phyloP scores from a whole-genome alignment of 768 basidiomycete genomes.

The Boletus reticuloceps region DNA sequence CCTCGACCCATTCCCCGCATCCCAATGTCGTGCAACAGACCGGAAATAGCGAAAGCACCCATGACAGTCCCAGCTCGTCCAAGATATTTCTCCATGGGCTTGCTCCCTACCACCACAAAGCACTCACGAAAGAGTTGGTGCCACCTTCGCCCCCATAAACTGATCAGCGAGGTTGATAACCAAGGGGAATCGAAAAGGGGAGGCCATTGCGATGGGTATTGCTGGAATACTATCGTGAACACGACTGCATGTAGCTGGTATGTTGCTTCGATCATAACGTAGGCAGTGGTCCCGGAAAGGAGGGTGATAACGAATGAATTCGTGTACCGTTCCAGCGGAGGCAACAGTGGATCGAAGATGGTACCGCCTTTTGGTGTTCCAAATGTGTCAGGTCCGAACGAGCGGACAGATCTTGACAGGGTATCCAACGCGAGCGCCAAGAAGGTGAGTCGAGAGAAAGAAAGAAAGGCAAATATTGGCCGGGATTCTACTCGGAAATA shows the following conservation, averaged over 20 bases:
- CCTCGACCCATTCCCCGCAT: conserved; percentile 59
- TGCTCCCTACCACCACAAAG: conserved; percentile 52
- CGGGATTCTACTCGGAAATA: conserved; percentile 19
- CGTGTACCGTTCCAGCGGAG: conserved; percentile 33
- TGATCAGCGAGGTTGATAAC: conserved; percentile 52
- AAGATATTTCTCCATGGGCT: conserved; percentile 39
- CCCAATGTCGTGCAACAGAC: conserved; percentile 56
- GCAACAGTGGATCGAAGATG: conserved; percentile 36
- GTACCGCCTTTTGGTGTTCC: conserved; percentile 32
- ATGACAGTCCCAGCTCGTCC: conserved; percentile 51
- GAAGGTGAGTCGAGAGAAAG: conserved; percentile 8
- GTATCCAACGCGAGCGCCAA: conserved; percentile 6
- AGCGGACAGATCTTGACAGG: neutral
- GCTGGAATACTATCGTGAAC: conserved; percentile 45
- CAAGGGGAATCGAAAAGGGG: conserved; percentile 61
- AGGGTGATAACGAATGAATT: conserved; percentile 45
- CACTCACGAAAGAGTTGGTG: conserved; percentile 62
- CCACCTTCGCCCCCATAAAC: conserved; percentile 67
- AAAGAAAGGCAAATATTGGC: conserved; percentile 13
- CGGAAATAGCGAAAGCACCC: conserved; percentile 60
- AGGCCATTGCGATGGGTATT: conserved; percentile 57
- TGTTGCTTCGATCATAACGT: conserved; percentile 41
- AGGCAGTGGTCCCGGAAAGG: conserved; percentile 43
- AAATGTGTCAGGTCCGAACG: conserved; percentile 42
- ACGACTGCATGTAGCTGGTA: conserved; percentile 44